Evolutionary conservation across 1,284 basidiomycete species (phyloP), one percentile per base, ranked within the genome.

Genomic region (Abortiporus biennis): DNA sequence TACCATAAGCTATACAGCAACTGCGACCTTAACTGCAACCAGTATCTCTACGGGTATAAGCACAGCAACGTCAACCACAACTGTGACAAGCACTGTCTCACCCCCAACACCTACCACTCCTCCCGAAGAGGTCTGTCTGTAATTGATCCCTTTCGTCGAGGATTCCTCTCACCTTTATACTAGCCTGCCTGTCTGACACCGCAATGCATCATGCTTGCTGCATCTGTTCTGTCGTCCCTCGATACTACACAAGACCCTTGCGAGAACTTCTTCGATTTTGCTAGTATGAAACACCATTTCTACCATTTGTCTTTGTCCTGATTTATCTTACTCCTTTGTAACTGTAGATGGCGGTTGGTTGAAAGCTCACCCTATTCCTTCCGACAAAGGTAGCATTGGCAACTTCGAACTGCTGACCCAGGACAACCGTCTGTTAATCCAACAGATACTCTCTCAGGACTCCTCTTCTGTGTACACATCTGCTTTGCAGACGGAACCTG

Each of bases 201-300:
- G 13, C 77, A 85, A 48, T 99, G 95, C 57, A 85, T 98, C 40
- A 67, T 83, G 35, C 74, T 94, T 11, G 84, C 95, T 3, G 85
- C 90, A 2, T 76, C 81, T 1, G 85, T 99, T 46, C 68, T 98
- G 20, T 78, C 81, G 19, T 80, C 81, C 2, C 67, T 99, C 36
- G 93, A 99, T 61, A 74, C 76, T 11, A 71, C 81, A 3, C 74
- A 87, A 51, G 90, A 98, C 61, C 95, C 95, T 0, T 99, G 95
- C 65, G 89, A 97, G 52, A 85, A 94, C 64, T 98, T 98, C 61
- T 97, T 95, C 61, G 76, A 85, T 49, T 99, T 86, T 64, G 80
- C 91, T 13, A 91, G 89, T 91, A 54, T 56, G 4, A 12, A 15
- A 15, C 13, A 16, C 30, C 11, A 13, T 38, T 17, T 31, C 20